phyloP scores from a whole-genome alignment of 768 basidiomycete species.

The Termitomyces sp. region DNA sequence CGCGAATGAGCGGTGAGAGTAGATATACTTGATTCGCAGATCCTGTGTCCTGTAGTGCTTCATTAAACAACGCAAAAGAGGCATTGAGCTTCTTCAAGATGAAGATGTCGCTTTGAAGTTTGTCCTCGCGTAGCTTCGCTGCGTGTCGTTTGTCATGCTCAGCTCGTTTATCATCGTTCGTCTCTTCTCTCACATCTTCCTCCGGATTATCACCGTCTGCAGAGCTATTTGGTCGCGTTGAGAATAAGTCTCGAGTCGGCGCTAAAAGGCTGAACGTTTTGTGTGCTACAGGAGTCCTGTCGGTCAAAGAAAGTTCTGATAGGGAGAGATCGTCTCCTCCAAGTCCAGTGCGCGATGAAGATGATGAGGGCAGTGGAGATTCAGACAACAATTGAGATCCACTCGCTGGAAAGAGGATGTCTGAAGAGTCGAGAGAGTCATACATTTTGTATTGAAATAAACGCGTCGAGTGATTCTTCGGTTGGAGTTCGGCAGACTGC shows the following conservation, averaged over 20 bases:
- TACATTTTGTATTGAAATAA: conserved; percentile 12
- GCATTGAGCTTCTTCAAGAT: conserved; percentile 72
- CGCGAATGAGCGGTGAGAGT: not conserved
- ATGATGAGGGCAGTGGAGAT: conserved; percentile 26
- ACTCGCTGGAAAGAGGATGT: conserved; percentile 16
- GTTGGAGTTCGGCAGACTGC: too few species aligned
- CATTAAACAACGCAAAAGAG: conserved; percentile 65
- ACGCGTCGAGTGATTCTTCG: not conserved
- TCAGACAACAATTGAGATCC: conserved; percentile 32
- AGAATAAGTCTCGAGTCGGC: conserved; percentile 7
- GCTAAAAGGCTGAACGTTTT: conserved; percentile 20
- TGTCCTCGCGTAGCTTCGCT: conserved; percentile 54
- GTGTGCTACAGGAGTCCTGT: conserved; percentile 20
- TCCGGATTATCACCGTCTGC: conserved; percentile 3
- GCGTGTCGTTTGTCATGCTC: conserved; percentile 21
- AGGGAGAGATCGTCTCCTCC: conserved; percentile 34
- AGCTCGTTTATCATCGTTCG: conserved; percentile 16
- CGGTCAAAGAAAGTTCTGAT: conserved; percentile 35
- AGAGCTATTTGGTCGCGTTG: conserved; percentile 11
- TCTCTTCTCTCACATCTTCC: conserved; percentile 7
- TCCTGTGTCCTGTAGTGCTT: conserved; percentile 61
- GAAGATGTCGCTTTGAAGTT: conserved; percentile 70
- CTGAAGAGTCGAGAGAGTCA: conserved; percentile 15
- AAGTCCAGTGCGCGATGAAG: conserved; percentile 26
- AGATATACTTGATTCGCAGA: conserved; percentile 67